Base-by-base conservation (phyloP, 352 stramenopile genomes). In the Globisporangium nunn region DNA sequence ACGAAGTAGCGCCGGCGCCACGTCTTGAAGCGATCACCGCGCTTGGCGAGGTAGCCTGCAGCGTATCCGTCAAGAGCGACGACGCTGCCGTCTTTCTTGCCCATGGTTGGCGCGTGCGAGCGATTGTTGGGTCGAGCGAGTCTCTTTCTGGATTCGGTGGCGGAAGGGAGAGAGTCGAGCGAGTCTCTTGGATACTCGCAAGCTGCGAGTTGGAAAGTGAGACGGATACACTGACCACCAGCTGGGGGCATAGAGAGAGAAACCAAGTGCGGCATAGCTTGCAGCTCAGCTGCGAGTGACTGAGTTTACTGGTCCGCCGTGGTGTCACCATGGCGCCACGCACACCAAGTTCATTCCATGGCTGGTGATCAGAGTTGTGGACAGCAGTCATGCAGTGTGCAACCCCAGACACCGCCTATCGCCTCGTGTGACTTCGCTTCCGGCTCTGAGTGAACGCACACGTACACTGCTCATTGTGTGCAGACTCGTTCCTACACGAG, bases 1-100 rank as follows among this genome's bases (percentile, higher is more conserved):
- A 88, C 75, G 56, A 91, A 91, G 65, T 86, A 91, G 48, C 81
- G 78, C 37, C 73, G 78, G 43, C 86, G 82, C 81, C 81, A 91
- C 48, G 70, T 91, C 67, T 88, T 88, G 59, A 91, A 61, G 60
- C 71, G 77, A 17, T 74, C 73, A 18, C 81, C 77, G 30, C 84
- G 74, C 61, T 91, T 91, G 5, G 69, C 37, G 33, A 91, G 65
- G 57, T 76, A 89, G 51, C 81, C 81, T 58, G 87, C 78, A 29
- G 76, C 76, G 63, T 86, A 83, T 58, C 75, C 77, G 51, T 85
- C 71, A 18, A 87, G 74, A 12, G 75, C 64, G 43, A 85, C 52
- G 6, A 88, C 75, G 46, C 62, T 65, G 28, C 67, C 48, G 35
- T 76, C 63, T 12, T 49, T 37, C 44, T 18, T 54, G 50, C 45